Base-by-base conservation (phyloP, 768 basidiomycete genomes). In the Mycena pura region DNA sequence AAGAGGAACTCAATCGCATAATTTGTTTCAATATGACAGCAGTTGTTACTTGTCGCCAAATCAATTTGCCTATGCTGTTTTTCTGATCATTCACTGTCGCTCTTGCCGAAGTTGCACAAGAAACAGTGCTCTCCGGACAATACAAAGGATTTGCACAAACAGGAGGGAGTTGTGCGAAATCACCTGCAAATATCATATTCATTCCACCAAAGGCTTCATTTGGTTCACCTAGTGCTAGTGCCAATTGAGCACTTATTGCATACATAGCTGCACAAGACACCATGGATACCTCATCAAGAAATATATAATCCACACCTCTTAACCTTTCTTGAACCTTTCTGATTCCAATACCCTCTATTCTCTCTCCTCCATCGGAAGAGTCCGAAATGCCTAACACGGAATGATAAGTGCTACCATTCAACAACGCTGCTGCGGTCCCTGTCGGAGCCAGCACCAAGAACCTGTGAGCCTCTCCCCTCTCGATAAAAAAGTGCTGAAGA, bases 221-320 rank as follows among this genome's bases (percentile, higher is more conserved):
- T 15, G 36, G 10, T 22, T 14, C 47, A 32, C 8, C 47, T 43
- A 19, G 55, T 52, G 27, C 31, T 47, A 41, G 4, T 6, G 63
- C 51, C 36, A 70, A 50, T 17, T 46, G 39, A 17, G 55, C 43
- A 34, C 58, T 57, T 6, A 67, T 64, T 3, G 31, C 27, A 24
- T 52, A 64, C 28, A 68, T 11, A 25, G 49, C 47, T n/a, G 15
- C 6, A 34, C 65, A 67, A 3, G 62, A 60, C 1, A 75, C 28
- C 75, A 76, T 76, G 0, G 73, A 75, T 0, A 75, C 59, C 43
- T 76, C 74, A 63, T 76, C 73, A 1, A 75, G 38, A 31, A 76
- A 73, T 0, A 76, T 50, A 58, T 72, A 72, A 6, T 73, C 65
- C 8, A 73, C 63, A n/a, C 62, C 43, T 17, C 51, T 9, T 15